Evolutionary conservation across 805 yeast genomes (phyloP).

Genomic region (Sugiyamaella chiloensis): DNA sequence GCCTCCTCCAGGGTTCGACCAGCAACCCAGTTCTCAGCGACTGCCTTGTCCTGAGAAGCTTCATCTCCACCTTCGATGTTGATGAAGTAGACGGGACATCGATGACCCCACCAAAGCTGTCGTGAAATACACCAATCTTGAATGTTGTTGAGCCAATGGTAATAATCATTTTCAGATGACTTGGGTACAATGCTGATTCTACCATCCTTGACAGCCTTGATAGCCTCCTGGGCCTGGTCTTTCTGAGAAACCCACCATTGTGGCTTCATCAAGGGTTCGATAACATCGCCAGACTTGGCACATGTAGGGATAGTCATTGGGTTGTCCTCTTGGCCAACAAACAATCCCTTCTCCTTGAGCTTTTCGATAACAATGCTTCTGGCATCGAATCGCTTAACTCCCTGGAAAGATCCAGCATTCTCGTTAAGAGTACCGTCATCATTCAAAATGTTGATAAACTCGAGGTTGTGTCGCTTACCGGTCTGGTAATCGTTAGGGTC

Average conservation of each 20-base stretch:
- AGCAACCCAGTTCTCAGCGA: constrained; percentile 77
- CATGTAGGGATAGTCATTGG: constrained; percentile 95
- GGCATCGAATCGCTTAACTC: constrained; percentile 92
- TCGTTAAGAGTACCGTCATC: constrained; percentile 91
- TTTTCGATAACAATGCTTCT: constrained; percentile 78
- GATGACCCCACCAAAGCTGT: constrained; percentile 94
- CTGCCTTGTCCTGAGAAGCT: constrained; percentile 58
- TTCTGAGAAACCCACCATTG: constrained; percentile 98
- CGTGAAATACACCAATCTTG: constrained; percentile 99
- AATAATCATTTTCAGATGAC: constrained; percentile 87
- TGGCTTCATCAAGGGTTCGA: constrained; percentile 95
- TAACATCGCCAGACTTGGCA: constrained; percentile 94
- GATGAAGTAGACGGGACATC: constrained; percentile 94
- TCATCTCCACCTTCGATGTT: constrained; percentile 61
- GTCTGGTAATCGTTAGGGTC: constrained; percentile 95
- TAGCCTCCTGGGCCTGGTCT: constrained; percentile 84
- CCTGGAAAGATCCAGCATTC: constrained; percentile 89
- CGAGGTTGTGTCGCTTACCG: constrained; percentile 90
- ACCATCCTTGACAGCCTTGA: constrained; percentile 80
- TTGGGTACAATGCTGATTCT: constrained; percentile 79
- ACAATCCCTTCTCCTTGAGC: constrained; percentile 70
- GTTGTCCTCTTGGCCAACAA: constrained; percentile 82
- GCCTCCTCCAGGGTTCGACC: constrained; percentile 87
- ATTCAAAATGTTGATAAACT: constrained; percentile 83
- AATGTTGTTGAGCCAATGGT: constrained; percentile 91